phyloP scores from a whole-genome alignment of 1,139 yeast genomes.

The Suhomyces guaymorum region DNA sequence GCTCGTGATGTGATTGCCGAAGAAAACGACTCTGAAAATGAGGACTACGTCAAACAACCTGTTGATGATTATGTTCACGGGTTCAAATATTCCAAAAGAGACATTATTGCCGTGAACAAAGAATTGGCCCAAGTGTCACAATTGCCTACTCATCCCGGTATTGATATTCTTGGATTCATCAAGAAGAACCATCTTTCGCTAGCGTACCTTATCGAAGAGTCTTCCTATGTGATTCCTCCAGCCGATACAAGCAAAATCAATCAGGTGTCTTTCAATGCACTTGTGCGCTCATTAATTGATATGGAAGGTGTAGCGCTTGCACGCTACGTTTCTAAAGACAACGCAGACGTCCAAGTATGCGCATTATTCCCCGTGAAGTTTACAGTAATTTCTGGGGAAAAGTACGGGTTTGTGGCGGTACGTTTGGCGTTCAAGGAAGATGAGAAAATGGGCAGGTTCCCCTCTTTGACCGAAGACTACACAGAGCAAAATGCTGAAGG shows the following conservation, averaged over 20 bases:
- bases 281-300: conserved; percentile 56
- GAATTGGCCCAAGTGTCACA: conserved; percentile 45
- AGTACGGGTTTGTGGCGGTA: conserved; percentile 36
- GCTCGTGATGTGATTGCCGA: conserved; percentile 19
- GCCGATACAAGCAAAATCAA: conserved; percentile 38
- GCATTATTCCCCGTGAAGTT: conserved; percentile 52
- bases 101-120: conserved; percentile 36
- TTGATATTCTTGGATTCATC: conserved; percentile 69
- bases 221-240: conserved; percentile 56
- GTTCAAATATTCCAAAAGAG: conserved; percentile 65
- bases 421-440: conserved; percentile 82
- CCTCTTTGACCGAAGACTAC: conserved; percentile 39
- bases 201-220: conserved; percentile 59
- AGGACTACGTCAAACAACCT: conserved; percentile 24
- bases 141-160: conserved; percentile 47
- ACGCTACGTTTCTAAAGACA: conserved; percentile 55
- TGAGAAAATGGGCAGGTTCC: conserved; percentile 63
- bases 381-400: conserved; percentile 15
- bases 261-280: conserved; percentile 47
- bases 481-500: neutral
- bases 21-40: conserved; percentile 22
- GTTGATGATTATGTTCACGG: conserved; percentile 36
- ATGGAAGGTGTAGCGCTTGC: conserved; percentile 57
- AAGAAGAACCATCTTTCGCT: conserved; percentile 49
- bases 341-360: conserved; percentile 56